These are phyloP conservation scores for Orbilia ellipsospora DNA, from an alignment of 2,329 filamentous ascomycete species.

Conservation along the genomic window DNA sequence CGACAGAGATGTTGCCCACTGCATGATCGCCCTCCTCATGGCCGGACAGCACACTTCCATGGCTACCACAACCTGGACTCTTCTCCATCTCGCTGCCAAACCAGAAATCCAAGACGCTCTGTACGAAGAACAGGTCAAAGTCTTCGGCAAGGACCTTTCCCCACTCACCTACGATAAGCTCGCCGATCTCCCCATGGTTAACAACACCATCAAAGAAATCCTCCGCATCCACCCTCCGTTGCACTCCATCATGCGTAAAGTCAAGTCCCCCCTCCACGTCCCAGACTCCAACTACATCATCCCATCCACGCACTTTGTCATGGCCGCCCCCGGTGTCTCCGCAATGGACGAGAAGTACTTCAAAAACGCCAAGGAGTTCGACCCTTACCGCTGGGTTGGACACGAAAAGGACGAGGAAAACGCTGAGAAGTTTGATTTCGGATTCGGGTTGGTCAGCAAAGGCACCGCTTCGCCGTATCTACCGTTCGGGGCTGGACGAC, in stretches of 20 bases:
- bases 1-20: constrained; percentile 81
- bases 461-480: constrained; percentile 73
- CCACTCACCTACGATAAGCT: constrained; percentile 71
- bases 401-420: constrained; percentile 61
- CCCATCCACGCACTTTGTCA: constrained; percentile 66
- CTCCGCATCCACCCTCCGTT: constrained; percentile 77
- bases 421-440: constrained; percentile 71
- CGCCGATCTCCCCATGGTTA: constrained; percentile 71
- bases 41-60: constrained; percentile 84
- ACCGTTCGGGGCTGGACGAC: constrained; percentile 78
- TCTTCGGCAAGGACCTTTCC: constrained; percentile 69
- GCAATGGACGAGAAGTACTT: constrained; percentile 71
- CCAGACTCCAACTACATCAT: constrained; percentile 70
- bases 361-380: constrained; percentile 69
- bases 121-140: constrained; percentile 72
- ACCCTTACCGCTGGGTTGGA: constrained; percentile 72
- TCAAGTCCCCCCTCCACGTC: constrained; percentile 74
- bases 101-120: constrained; percentile 76
- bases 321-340: constrained; percentile 65
- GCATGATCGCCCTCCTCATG: constrained; percentile 89
- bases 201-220: constrained; percentile 76
- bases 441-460: constrained; percentile 71
- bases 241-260: constrained; percentile 78
- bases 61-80: constrained; percentile 80
- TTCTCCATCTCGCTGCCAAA: constrained; percentile 76